Percentiles rank a stretch among this genome's conserved stretches.
phyloP scores from a whole-genome alignment of 2,329 filamentous ascomycete species.

The Exserohilum rostratum region DNA sequence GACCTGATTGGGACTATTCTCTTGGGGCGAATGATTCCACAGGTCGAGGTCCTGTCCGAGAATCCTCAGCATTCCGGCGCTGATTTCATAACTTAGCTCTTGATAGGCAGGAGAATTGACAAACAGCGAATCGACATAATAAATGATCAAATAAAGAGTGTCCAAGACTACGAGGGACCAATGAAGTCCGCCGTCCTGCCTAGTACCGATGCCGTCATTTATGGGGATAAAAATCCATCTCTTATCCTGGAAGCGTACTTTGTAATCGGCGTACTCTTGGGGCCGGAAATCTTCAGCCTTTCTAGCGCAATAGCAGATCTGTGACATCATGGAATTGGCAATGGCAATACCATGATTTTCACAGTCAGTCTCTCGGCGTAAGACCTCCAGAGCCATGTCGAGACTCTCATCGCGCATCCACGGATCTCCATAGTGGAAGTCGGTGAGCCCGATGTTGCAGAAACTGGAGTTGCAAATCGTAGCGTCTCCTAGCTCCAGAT shows the following conservation, averaged over 20 bases:
- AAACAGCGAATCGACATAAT: slow-evolving; percentile 30
- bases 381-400: slow-evolving; percentile 26
- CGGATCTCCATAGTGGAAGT: neutral
- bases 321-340: slow-evolving; percentile 19
- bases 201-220: slow-evolving; percentile 27
- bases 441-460: slow-evolving; percentile 6
- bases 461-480: slow-evolving; percentile 21
- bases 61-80: slow-evolving; percentile 14
- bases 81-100: neutral
- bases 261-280: slow-evolving; percentile 13
- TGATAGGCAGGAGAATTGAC: neutral
- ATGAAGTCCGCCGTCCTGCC: slow-evolving; percentile 21
- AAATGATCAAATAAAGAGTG: neutral
- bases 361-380: slow-evolving; percentile 12
- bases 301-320: slow-evolving; percentile 15
- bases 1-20: slow-evolving; percentile 19
- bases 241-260: slow-evolving; percentile 17
- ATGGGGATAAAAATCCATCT: slow-evolving; percentile 34
- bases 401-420: slow-evolving; percentile 32
- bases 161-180: slow-evolving; percentile 32
- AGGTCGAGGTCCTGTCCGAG: slow-evolving; percentile 11
- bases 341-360: slow-evolving; percentile 22
- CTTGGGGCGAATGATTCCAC: slow-evolving; percentile 7
- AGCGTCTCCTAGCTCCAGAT: slow-evolving; percentile 19
- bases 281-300: slow-evolving; percentile 2